Evolutionary conservation across 768 basidiomycete genomes (phyloP), one percentile per base, ranked within the genome.

Genomic region (Tricholoma flavovirens): DNA sequence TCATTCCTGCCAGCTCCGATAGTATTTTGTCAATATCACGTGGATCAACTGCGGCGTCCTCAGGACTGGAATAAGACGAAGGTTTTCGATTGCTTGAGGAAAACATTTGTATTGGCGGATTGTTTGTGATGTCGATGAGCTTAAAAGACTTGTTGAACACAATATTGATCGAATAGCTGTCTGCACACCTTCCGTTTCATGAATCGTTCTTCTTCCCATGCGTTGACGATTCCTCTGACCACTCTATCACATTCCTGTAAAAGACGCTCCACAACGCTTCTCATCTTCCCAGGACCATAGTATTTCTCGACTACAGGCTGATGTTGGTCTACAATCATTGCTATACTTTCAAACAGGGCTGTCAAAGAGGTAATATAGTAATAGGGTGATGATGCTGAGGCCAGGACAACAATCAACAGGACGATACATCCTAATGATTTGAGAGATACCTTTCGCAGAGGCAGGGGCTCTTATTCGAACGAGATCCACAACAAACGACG

Each of bases 221-320:
- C 83, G 45, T 84, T 83, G 4, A 93, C 72, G 1, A 96, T 75
- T 22, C 78, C 78, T 61, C 83, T 81, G 0, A 92, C 86, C 15
- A 96, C 88, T 30, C 85, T 77, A 69, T 98, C 96, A 53, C 90
- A 90, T 67, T 98, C 95, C 55, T 86, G 82, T 49, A 97, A 70
- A 7, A 99, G 75, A 42, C 85, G 79, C 21, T 78, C 73, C 2
- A 94, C 81, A 11, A 96, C 93, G 33, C 72, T 80, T 40, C 77
- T 73, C 96, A 98, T 98, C 68, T 88, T 88, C 0, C 93, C 90
- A 8, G 69, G 62, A 0, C 97, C 97, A 64, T 99, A 99, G 71
- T 99, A 98, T 72, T 97, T 98, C 67, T 98, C 96, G 1, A 99
- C 95, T 4, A 99, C 84, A 2, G 93, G 91, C 62, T 97, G 96